These are phyloP conservation scores for Lipomyces starkeyi DNA, from an alignment of 805 yeast species.

Conservation along the genomic window DNA sequence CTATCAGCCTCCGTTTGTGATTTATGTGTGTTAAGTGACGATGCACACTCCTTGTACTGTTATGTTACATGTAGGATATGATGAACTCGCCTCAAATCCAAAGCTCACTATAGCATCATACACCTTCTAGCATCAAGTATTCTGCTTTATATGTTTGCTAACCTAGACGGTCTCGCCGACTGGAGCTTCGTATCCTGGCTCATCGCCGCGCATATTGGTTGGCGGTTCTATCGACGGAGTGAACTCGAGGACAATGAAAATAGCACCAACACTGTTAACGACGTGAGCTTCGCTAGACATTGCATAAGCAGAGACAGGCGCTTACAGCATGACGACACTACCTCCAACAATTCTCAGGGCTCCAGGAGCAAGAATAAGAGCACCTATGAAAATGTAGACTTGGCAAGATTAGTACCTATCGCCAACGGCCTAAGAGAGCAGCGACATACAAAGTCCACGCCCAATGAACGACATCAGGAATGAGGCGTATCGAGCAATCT, in stretches of 20 bases:
- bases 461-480: conserved; percentile 72
- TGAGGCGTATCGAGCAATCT: conserved; percentile 55
- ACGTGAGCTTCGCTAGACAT: background rate
- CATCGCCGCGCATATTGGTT: conserved; percentile 71
- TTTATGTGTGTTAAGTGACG: background rate
- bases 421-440: background rate
- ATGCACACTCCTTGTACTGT: background rate
- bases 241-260: conserved; percentile 67
- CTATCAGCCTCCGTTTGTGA: background rate
- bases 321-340: conserved; percentile 56
- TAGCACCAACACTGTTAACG: conserved; percentile 56
- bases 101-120: background rate
- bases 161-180: conserved; percentile 36
- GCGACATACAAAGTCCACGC: conserved; percentile 65
- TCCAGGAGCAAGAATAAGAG: conserved; percentile 58
- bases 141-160: background rate
- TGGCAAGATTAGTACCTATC: conserved; percentile 6
- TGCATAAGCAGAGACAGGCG: background rate
- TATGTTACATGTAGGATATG: background rate
- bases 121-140: background rate
- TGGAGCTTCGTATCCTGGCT: conserved; percentile 41
- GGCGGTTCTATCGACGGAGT: conserved; percentile 80
- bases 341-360: conserved; percentile 64
- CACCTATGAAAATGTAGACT: conserved; percentile 61
- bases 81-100: conserved; percentile 1